Conservation (phyloP, 305 asterid genomes). For the Euphrasia arctica region DNA sequence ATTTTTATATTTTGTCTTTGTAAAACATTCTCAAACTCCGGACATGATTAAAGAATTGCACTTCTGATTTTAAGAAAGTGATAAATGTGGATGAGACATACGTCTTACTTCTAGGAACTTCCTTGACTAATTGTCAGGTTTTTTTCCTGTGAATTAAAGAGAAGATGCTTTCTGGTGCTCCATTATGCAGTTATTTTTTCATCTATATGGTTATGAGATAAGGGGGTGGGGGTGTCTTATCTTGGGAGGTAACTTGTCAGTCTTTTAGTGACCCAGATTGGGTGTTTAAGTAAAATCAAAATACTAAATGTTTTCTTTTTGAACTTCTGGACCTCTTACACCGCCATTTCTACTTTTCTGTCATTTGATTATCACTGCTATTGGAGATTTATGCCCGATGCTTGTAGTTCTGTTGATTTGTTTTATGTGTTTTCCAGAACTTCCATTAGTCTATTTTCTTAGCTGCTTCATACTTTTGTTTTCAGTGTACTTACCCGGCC, state of each 20-base stretch:
- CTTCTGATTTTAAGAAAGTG: background rate
- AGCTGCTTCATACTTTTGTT: conserved; percentile 20
- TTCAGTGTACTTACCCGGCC: conserved; percentile 87
- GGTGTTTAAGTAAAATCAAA: too few species aligned
- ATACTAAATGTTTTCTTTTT: too few species aligned
- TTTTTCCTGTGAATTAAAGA: background rate
- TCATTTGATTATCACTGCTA: background rate
- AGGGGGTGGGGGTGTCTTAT: too few species aligned
- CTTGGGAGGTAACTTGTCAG: too few species aligned
- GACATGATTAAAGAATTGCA: background rate
- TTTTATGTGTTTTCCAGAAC: conserved; percentile 8
- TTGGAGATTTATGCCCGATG: background rate
- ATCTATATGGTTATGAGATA: too few species aligned
- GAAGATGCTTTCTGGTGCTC: background rate
- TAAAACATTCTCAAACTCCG: conserved; percentile 1
- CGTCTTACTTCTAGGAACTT: background rate
- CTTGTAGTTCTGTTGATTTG: conserved; percentile 20
- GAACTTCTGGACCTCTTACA: too few species aligned
- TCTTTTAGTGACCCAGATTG: background rate
- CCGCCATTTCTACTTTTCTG: too few species aligned
- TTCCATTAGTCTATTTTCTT: background rate
- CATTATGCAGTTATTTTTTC: background rate
- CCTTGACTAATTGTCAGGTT: background rate
- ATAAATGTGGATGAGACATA: background rate
- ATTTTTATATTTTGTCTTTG: background rate